Evolutionary conservation across 305 asterid genomes (phyloP).

Genomic region (Lippia alba): DNA sequence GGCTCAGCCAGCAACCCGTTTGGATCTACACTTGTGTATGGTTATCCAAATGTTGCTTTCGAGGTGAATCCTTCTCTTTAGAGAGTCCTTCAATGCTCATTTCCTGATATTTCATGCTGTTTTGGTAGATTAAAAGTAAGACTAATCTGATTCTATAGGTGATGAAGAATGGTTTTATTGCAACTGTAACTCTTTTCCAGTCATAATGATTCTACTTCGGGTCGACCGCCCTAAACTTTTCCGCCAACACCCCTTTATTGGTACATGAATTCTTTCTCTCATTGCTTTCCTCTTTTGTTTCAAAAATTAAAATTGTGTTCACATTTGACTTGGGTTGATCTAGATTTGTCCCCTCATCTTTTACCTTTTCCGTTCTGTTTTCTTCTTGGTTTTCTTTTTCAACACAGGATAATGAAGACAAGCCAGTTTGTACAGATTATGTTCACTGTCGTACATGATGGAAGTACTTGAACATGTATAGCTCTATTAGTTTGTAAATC

Average conservation of each 20-base stretch:
- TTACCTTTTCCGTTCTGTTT: not conserved
- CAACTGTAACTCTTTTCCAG: constrained; percentile 82
- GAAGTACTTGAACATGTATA: constrained; percentile 21
- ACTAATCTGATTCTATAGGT: constrained; percentile 49
- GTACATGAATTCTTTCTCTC: not conserved
- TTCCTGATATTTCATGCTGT: not conserved
- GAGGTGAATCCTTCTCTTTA: constrained; percentile 56
- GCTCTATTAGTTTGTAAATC: constrained; percentile 13
- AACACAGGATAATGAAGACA: constrained; percentile 2
- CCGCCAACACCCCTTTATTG: not conserved
- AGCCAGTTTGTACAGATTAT: not conserved
- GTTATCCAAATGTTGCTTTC: constrained; percentile 85
- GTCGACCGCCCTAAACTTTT: too few relatives aligned
- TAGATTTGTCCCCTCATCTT: not conserved
- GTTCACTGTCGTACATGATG: not conserved
- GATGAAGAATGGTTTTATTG: constrained; percentile 81
- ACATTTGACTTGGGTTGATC: not conserved
- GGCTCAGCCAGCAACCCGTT: constrained; percentile 90
- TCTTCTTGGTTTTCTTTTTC: too few relatives aligned
- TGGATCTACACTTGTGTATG: constrained; percentile 92
- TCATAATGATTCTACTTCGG: constrained; percentile 38
- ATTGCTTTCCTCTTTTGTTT: not conserved
- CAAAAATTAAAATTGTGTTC: not conserved
- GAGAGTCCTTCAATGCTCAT: not conserved
- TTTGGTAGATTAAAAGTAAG: not conserved